These are phyloP conservation scores for Stereocaulon alpinum DNA, from an alignment of 495 filamentous ascomycete genomes.

Conservation along the genomic window DNA sequence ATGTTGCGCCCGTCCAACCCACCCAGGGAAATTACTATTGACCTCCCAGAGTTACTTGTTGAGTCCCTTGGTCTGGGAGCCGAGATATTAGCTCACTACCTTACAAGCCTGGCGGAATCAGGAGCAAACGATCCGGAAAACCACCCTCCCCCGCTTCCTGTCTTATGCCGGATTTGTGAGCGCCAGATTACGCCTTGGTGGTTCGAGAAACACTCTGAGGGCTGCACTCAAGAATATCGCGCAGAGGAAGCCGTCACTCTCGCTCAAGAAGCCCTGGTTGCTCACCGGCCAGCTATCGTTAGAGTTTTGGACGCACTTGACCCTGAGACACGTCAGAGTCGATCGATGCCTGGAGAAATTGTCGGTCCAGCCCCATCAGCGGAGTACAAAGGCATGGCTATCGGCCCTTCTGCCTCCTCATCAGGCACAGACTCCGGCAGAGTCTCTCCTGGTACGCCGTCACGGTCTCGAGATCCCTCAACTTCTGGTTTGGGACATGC, in stretches of 20 bases:
- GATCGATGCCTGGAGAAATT: constrained; percentile 51
- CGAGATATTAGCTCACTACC: constrained; percentile 85
- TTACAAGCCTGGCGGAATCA: constrained; percentile 79
- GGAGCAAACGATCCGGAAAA: constrained; percentile 70
- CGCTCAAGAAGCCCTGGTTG: constrained; percentile 82
- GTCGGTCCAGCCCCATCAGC: constrained; percentile 44
- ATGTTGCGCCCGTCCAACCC: constrained; percentile 92
- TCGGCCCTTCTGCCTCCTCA: constrained; percentile 60
- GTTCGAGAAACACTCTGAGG: constrained; percentile 97
- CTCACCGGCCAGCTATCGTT: constrained; percentile 92
- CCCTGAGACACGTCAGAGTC: constrained; percentile 61
- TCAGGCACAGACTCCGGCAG: constrained; percentile 52
- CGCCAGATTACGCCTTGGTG: constrained; percentile 98
- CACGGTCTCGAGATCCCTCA: constrained; percentile 74
- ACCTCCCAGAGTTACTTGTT: constrained; percentile 81
- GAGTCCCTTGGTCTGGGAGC: constrained; percentile 90
- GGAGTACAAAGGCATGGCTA: constrained; percentile 85
- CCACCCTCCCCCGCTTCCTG: constrained; percentile 76
- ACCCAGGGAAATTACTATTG: constrained; percentile 86
- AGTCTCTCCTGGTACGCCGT: constrained; percentile 55
- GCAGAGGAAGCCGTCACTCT: constrained; percentile 97
- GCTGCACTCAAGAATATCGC: constrained; percentile 89
- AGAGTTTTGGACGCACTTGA: constrained; percentile 78
- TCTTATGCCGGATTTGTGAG: constrained; percentile 94
- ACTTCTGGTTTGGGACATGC: constrained; percentile 58